Evolutionary conservation across 805 yeast genomes (phyloP).

Genomic region (Nakazawaea ernobii): DNA sequence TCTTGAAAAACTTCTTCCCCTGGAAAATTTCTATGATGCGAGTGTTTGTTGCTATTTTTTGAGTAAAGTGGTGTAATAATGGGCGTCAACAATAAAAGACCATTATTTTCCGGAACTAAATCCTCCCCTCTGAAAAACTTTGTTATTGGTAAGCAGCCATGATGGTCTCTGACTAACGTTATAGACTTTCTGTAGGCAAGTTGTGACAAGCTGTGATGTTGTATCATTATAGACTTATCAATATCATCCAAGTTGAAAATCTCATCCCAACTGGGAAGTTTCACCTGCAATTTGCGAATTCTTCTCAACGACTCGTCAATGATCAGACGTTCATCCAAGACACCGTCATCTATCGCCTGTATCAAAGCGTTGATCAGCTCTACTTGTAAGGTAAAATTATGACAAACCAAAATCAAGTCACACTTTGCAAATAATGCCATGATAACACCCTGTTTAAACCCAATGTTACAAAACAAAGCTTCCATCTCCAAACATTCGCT

Average conservation of each 20-base stretch:
- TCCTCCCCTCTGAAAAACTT: slow-evolving; percentile 28
- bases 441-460: slow-evolving; percentile 61
- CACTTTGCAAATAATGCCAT: slow-evolving; percentile 61
- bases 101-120: slow-evolving; percentile 14
- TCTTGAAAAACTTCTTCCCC: slow-evolving; percentile 51
- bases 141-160: slow-evolving; percentile 42
- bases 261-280: slow-evolving; percentile 39
- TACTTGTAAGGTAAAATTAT: slow-evolving; percentile 44
- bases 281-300: slow-evolving; percentile 36
- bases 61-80: slow-evolving; percentile 28
- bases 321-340: slow-evolving; percentile 31
- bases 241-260: slow-evolving; percentile 29
- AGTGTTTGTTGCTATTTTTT: background rate
- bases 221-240: slow-evolving; percentile 28
- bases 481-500: slow-evolving; percentile 62
- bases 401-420: slow-evolving; percentile 59
- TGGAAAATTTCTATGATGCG: slow-evolving; percentile 9
- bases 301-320: slow-evolving; percentile 35
- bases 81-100: slow-evolving; percentile 27
- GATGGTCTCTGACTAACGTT: slow-evolving; percentile 49
- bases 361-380: slow-evolving; percentile 44
- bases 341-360: slow-evolving; percentile 27
- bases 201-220: slow-evolving; percentile 38
- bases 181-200: slow-evolving; percentile 45
- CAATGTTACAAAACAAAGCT: slow-evolving; percentile 55